Evolutionary conservation across 495 filamentous ascomycete genomes (phyloP), one percentile per base, ranked within the genome.

Genomic region (Geoglossum glabrum): DNA sequence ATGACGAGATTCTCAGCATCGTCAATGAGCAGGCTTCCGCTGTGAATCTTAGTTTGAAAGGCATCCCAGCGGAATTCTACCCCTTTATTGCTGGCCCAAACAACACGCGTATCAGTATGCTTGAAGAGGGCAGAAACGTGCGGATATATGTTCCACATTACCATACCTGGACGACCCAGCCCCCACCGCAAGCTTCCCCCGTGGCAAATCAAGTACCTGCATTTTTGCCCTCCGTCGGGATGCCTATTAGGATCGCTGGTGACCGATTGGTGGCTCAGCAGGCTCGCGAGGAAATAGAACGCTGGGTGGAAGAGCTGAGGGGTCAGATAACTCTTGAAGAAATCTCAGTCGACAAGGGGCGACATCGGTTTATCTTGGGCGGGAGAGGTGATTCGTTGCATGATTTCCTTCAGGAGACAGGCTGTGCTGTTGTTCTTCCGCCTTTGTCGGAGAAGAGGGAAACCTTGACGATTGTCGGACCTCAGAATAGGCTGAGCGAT

Each of bases 51-150:
- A 80, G 81, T 36, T 67, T 98, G 60, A 83, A 81, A 67, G 77
- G 83, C 17, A 83, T 96, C 59, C 90, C 90, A 1, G 81, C 90
- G 21, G 87, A 95, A 66, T 93, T 86, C 67, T 99, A 88, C 70
- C 93, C 90, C 15, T 97, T 97, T 73, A 85, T 99, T 67, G 83
- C 86, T 26, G 90, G 90, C 26, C 79, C 85, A 15, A 79, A 90
- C 64, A 85, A 87, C 64, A 71, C 73, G 33, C 72, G 77, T 49
- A 70, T 86, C 60, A 75, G 78, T 43, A 76, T 76, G 38, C 74
- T 95, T 38, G 86, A 95, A 68, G 70, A 82, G 59, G 75, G 78
- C 51, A 80, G 81, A 27, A 77, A 83, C 55, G 70, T 92, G 19
- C 82, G 83, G 65, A 72, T 95, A 34, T 77, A 85, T 52, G 81